Conservation (phyloP, 1,284 basidiomycete species). For the Ganoderma lingzhi region DNA sequence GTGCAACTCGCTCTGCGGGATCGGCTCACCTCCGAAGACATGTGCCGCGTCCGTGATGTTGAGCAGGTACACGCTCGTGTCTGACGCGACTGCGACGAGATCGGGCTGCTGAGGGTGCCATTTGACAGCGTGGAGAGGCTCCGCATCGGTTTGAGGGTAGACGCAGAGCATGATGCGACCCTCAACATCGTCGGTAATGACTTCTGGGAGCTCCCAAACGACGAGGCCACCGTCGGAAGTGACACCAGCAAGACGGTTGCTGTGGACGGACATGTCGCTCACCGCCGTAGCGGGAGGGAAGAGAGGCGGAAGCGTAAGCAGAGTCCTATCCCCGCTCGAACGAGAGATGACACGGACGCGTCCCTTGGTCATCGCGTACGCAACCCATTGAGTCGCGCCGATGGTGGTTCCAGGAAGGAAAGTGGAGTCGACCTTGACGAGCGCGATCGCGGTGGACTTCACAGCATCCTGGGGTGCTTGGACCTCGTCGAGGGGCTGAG, state of each 20-base stretch:
- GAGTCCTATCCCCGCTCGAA: slow-evolving; percentile 83
- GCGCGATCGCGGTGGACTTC: slow-evolving; percentile 83
- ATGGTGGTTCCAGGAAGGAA: slow-evolving; percentile 86
- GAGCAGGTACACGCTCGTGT: slow-evolving; percentile 74
- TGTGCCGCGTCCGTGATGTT: slow-evolving; percentile 69
- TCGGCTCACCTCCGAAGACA: slow-evolving; percentile 65
- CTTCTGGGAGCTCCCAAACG: slow-evolving; percentile 83
- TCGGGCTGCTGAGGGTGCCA: slow-evolving; percentile 84
- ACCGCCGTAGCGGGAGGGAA: slow-evolving; percentile 72
- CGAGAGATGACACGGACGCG: slow-evolving; percentile 87
- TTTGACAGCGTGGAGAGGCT: slow-evolving; percentile 78
- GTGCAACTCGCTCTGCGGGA: slow-evolving; percentile 70
- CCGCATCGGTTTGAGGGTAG: slow-evolving; percentile 61
- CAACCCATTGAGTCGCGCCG: slow-evolving; percentile 87
- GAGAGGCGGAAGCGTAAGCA: slow-evolving; percentile 74
- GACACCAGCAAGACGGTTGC: slow-evolving; percentile 82
- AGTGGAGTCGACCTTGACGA: slow-evolving; percentile 82
- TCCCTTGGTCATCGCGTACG: slow-evolving; percentile 89
- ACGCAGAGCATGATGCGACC: slow-evolving; percentile 77
- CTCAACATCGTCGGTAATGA: slow-evolving; percentile 85
- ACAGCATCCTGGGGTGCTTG: slow-evolving; percentile 75
- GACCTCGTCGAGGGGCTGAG: slow-evolving; percentile 72
- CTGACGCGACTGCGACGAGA: slow-evolving; percentile 80
- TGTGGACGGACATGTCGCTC: slow-evolving; percentile 83
- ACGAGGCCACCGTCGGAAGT: slow-evolving; percentile 88